Evolutionary conservation across 2,329 filamentous ascomycete genomes (phyloP), one percentile per base, ranked within the genome.

Genomic region (Aspergillus pseudonomiae): DNA sequence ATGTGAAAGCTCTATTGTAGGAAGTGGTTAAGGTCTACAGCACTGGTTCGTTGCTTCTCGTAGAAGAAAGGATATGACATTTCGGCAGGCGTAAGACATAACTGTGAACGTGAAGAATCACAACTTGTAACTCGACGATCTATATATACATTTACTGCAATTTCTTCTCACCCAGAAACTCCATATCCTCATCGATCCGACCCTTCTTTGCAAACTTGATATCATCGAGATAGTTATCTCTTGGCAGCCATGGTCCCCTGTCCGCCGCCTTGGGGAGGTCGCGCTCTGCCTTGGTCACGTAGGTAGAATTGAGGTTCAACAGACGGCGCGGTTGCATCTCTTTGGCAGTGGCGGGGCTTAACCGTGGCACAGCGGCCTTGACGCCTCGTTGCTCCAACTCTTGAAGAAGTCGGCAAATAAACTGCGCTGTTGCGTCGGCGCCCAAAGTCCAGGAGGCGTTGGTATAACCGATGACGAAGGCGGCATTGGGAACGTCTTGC

Each of bases 381-480:
- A 67, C 59, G 46, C 74, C 70, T 1, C 68, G 68, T n/a, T 61
- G 61, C 41, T 75, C 68, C 63, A 80, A 63, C 3, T 70, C 65
- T 60, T 75, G 73, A 28, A 82, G 59, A 32, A 81, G 61, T 2
- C 80, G 75, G 24, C 70, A 71, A 57, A 80, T 66, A n/a, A 80
- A 73, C 4, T 74, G 73, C 4, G 79, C 78, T 1, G 79, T 79
- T 4, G 79, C 77, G 63, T 82, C 80, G 1, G 79, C 78, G 9
- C 80, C 80, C 6, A 82, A 70, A 0, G 80, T 82, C 80, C 80
- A 82, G 6, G 78, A 78, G 3, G 78, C 78, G 59, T 81, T 79
- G 5, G 79, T 77, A 62, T 81, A 82, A 0, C 80, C 80, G 56
- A 82, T 75, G 16, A 81, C 69, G 41, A 78, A 78, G 2, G 74